These are phyloP conservation scores for Didymella sp. DNA, from an alignment of 2,329 filamentous ascomycete genomes.

Conservation along the genomic window DNA sequence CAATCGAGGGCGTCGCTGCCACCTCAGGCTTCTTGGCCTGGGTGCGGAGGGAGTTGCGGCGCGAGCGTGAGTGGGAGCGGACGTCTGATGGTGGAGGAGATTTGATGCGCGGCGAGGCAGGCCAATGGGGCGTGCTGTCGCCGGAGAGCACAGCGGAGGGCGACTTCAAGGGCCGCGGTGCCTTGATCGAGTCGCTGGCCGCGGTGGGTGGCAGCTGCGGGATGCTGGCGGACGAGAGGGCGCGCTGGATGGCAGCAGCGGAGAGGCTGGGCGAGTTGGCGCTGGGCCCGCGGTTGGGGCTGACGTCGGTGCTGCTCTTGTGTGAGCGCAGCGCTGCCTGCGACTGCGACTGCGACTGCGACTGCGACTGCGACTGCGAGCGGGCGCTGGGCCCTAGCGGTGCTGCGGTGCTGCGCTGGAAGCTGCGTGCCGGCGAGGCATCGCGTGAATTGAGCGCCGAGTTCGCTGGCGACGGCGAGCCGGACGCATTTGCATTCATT, in stretches of 20 bases:
- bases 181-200: conserved; percentile 67
- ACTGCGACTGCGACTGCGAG: conserved; percentile 32
- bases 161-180: conserved; percentile 69
- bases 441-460: conserved; percentile 58
- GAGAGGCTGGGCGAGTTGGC: conserved; percentile 60
- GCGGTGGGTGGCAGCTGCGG: conserved; percentile 68
- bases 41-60: conserved; percentile 54
- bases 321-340: conserved; percentile 49
- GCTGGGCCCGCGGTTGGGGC: conserved; percentile 49
- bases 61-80: conserved; percentile 47
- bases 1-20: conserved; percentile 51
- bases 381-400: conserved; percentile 27
- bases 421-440: conserved; percentile 53
- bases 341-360: conserved; percentile 31
- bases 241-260: conserved; percentile 68
- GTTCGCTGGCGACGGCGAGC: conserved; percentile 48
- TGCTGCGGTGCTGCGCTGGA: conserved; percentile 34
- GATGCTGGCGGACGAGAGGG: conserved; percentile 71
- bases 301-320: conserved; percentile 55
- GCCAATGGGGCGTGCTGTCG: conserved; percentile 70
- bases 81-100: conserved; percentile 71
- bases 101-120: conserved; percentile 76
- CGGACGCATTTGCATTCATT: conserved; percentile 41
- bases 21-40: conserved; percentile 43
- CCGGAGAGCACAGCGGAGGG: conserved; percentile 57